phyloP scores from a whole-genome alignment of 768 basidiomycete species.

The Erythrobasidium yunnanense region DNA sequence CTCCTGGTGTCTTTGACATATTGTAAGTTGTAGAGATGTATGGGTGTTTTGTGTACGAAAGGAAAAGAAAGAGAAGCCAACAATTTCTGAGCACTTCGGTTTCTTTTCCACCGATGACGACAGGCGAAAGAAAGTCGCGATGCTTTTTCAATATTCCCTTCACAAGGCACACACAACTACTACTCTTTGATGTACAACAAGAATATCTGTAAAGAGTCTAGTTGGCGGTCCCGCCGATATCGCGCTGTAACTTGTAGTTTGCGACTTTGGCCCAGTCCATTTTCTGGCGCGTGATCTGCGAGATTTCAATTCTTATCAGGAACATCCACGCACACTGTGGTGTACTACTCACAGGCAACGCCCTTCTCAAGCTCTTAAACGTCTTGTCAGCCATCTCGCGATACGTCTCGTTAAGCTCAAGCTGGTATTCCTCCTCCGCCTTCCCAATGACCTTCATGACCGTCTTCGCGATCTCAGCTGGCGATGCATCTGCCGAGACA shows the following conservation, averaged over 20 bases:
- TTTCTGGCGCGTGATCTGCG: constrained; percentile 68
- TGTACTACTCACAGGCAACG: constrained; percentile 51
- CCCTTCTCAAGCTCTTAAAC: constrained; percentile 80
- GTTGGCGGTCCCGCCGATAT: not conserved
- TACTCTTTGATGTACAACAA: not conserved
- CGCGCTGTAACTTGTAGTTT: constrained; percentile 24
- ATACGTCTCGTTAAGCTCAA: constrained; percentile 67
- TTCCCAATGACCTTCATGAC: constrained; percentile 64
- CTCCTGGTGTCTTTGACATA: constrained; percentile 26
- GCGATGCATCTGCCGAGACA: constrained; percentile 48
- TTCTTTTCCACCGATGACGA: too few relatives aligned
- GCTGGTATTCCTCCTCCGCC: constrained; percentile 71
- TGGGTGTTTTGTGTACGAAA: not conserved
- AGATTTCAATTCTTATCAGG: not conserved
- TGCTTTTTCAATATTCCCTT: not conserved
- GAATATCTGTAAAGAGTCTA: not conserved
- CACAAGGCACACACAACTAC: not conserved
- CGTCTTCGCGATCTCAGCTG: constrained; percentile 53
- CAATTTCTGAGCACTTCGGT: too few relatives aligned
- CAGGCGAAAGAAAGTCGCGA: not conserved
- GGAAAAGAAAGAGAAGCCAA: not conserved
- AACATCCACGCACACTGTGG: not conserved
- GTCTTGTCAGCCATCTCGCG: constrained; percentile 84
- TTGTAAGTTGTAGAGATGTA: not conserved
- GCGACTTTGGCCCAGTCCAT: constrained; percentile 58